Base-by-base conservation (phyloP, 352 stramenopile genomes). In the Albugo candida region DNA sequence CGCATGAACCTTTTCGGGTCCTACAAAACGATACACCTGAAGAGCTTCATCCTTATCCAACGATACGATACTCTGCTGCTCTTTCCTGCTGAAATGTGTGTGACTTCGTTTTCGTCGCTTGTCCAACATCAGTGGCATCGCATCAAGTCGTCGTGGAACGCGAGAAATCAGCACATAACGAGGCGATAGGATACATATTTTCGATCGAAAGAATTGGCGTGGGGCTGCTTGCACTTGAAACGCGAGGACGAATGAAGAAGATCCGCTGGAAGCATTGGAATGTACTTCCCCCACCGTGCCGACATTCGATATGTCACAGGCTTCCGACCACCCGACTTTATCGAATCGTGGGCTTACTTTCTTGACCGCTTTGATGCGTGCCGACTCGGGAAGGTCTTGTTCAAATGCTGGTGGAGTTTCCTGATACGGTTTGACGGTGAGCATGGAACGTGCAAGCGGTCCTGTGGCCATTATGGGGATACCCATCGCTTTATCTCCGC, bases 221-320 rank as follows among this genome's bases (percentile, higher is more conserved):
- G 79, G 77, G 14, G 74, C 79, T 4, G 73, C 79, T n/a, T 71
- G 60, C 5, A 87, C 57, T 53, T 89, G 74, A 52, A 78, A 92
- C 40, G 76, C 72, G 38, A 92, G 58, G 39, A 91, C 67, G 27
- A 82, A 92, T 12, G 64, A 69, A 11, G 66, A 78, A 41, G 77
- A 60, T n/a, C n/a, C n/a, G 13, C 60, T 64, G 11, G 55, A 65
- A 39, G 56, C 58, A 46, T 49, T 58, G 13, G 65, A 60, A 13
- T 63, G 55, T 36, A 92, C 16, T 48, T 89, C 76, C 39, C 75
- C 74, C 24, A 70, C 74, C n/a, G 65, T 86, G 8, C 79, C 70
- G 14, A 92, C 79, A 40, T 59, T 77, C 10, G 67, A 51, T 61
- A 92, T 76, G 43, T 92, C 79, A 20, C 67, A 56, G 12, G 59